These are phyloP conservation scores for Boeremia exigua DNA, from an alignment of 2,329 filamentous ascomycete genomes.

Conservation along the genomic window DNA sequence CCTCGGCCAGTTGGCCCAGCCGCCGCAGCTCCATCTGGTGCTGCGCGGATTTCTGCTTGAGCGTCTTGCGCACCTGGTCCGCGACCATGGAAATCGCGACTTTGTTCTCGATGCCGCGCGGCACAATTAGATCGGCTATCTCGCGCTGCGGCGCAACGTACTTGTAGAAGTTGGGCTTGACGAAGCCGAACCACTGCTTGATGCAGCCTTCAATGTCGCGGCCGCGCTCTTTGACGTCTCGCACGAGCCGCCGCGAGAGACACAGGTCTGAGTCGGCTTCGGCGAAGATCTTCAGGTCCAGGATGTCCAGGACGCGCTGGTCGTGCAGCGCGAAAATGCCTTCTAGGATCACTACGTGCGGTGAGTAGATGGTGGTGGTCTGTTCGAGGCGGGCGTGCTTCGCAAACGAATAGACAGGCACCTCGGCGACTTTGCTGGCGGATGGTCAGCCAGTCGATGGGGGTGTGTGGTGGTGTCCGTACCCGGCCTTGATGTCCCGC, in stretches of 20 bases:
- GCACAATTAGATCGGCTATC: slow-evolving; percentile 93
- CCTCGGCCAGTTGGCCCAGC: slow-evolving; percentile 74
- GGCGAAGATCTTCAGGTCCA: slow-evolving; percentile 97
- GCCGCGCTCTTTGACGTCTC: slow-evolving; percentile 87
- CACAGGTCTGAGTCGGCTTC: slow-evolving; percentile 96
- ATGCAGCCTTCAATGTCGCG: slow-evolving; percentile 94
- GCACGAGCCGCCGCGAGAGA: slow-evolving; percentile 70
- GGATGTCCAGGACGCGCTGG: slow-evolving; percentile 77
- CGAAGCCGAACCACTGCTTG: slow-evolving; percentile 96
- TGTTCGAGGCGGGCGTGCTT: slow-evolving; percentile 81
- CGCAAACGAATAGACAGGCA: slow-evolving; percentile 93
- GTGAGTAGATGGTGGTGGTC: slow-evolving; percentile 91
- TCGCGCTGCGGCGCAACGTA: slow-evolving; percentile 92
- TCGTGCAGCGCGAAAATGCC: slow-evolving; percentile 96
- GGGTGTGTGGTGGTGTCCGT: slow-evolving; percentile 32
- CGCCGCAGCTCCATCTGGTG: slow-evolving; percentile 81
- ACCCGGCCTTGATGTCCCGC: slow-evolving; percentile 90
- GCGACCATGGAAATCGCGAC: slow-evolving; percentile 96
- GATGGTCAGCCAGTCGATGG: slow-evolving; percentile 21
- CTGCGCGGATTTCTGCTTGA: slow-evolving; percentile 82
- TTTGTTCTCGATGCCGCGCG: slow-evolving; percentile 90
- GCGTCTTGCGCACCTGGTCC: slow-evolving; percentile 86
- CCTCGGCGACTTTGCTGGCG: slow-evolving; percentile 79
- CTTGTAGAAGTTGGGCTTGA: slow-evolving; percentile 96
- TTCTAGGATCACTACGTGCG: slow-evolving; percentile 92